Conservation (phyloP, 768 basidiomycete genomes). For the Trametes maxima region DNA sequence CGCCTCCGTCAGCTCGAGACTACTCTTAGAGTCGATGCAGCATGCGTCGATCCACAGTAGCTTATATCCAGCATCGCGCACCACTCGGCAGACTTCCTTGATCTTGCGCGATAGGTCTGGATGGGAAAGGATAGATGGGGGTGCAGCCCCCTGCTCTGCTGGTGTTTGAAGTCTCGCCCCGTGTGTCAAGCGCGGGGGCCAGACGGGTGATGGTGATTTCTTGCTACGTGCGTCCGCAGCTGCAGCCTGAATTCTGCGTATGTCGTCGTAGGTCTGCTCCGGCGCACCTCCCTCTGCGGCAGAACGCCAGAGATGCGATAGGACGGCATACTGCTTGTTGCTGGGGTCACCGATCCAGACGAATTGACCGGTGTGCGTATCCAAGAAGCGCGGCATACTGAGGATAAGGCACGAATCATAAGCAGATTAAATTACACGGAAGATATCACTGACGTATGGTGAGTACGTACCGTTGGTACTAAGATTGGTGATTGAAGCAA, state of each 20-base stretch:
- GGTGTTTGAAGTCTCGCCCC: too few relatives aligned
- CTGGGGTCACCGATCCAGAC: background rate
- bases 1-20: background rate
- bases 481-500: too few relatives aligned
- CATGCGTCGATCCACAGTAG: slow-evolving; percentile 5
- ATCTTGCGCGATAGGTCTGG: background rate
- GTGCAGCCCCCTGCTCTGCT: background rate
- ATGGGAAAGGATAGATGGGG: background rate
- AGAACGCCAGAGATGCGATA: background rate
- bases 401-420: background rate
- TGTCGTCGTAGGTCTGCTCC: slow-evolving; percentile 3
- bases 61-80: background rate
- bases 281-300: background rate
- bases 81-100: background rate
- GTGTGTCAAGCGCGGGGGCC: too few relatives aligned
- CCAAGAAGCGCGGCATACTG: background rate
- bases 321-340: background rate
- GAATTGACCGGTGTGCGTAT: background rate
- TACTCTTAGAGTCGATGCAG: background rate
- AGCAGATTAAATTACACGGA: too few relatives aligned
- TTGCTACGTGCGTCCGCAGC: background rate
- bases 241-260: background rate
- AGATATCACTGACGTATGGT: too few relatives aligned
- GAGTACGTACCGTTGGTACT: too few relatives aligned
- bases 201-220: background rate